A percentile compares a stretch with the other conserved stretches of the same genome.
These are phyloP conservation scores for Amanita phalloides DNA, from an alignment of 768 basidiomycete species.

Conservation along the genomic window DNA sequence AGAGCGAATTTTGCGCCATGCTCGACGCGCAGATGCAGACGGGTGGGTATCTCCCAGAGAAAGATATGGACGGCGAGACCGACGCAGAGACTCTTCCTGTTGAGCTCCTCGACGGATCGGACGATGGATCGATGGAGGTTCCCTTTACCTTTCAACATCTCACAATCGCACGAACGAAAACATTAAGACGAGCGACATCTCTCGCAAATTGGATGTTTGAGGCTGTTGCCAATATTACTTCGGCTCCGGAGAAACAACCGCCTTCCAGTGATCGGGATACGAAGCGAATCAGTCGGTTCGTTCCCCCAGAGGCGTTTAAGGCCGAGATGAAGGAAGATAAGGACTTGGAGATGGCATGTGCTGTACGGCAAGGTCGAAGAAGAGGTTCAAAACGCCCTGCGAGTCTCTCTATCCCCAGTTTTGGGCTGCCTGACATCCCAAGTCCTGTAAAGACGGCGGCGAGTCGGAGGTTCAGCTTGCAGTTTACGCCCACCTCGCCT, in stretches of 20 bases:
- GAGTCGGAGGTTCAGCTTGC: conserved; percentile 43
- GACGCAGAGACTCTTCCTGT: neutral
- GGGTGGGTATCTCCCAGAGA: conserved; percentile 39
- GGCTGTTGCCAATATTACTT: conserved; percentile 56
- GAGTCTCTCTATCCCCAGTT: conserved; percentile 22
- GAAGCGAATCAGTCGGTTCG: conserved; percentile 20
- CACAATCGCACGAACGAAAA: conserved; percentile 22
- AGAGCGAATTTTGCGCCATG: conserved; percentile 69
- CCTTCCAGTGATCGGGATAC: neutral
- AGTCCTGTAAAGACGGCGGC: conserved; percentile 18
- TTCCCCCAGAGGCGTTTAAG: conserved; percentile 21
- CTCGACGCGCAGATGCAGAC: conserved; percentile 40
- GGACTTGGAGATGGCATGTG: conserved; percentile 15
- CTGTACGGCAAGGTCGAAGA: conserved; percentile 8
- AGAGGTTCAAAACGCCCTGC: conserved; percentile 23
- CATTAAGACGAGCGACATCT: conserved; percentile 38
- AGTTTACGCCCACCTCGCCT: conserved; percentile 50
- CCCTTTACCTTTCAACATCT: conserved; percentile 26
- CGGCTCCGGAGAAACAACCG: conserved; percentile 10
- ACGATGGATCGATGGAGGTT: conserved; percentile 28
- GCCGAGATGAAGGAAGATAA: conserved; percentile 6
- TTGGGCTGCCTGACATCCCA: conserved; percentile 19
- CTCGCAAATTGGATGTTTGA: conserved; percentile 84
- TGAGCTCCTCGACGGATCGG: conserved; percentile 14
- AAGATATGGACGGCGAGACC: conserved; percentile 11